phyloP scores from a whole-genome alignment of 495 filamentous ascomycete genomes.

The Talaromyces trachyspermus region DNA sequence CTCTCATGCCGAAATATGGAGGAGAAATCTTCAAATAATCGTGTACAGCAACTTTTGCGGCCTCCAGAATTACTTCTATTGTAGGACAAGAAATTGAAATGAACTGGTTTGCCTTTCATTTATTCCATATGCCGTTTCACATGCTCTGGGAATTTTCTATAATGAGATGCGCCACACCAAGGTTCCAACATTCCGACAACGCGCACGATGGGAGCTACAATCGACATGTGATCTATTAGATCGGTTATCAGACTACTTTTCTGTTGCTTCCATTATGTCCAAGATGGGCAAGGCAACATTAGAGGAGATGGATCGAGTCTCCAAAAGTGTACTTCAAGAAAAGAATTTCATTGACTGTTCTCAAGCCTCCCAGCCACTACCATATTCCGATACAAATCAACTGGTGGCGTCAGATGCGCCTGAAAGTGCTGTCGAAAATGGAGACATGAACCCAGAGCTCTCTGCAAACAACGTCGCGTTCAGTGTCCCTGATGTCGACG shows the following conservation, averaged over 20 bases:
- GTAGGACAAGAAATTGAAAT: constrained; percentile 46
- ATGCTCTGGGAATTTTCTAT: constrained; percentile 64
- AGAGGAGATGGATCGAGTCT: background rate
- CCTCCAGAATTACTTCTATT: constrained; percentile 57
- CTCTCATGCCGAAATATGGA: constrained; percentile 45
- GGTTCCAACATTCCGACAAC: background rate
- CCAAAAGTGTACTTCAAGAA: no score
- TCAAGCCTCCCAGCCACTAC: no score
- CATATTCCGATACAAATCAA: background rate
- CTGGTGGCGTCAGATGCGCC: background rate
- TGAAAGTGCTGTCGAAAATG: background rate
- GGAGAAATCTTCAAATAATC: constrained; percentile 39
- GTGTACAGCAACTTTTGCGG: constrained; percentile 53
- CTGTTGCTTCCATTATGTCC: background rate
- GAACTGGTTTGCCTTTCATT: constrained; percentile 55
- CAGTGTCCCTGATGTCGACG: background rate
- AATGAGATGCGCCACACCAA: constrained; percentile 19
- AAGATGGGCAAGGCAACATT: background rate
- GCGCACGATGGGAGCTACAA: background rate
- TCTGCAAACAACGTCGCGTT: background rate
- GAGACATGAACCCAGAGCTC: background rate
- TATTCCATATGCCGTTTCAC: constrained; percentile 58
- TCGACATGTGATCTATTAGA: background rate
- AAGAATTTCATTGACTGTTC: no score
- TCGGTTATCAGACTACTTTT: background rate